These are phyloP conservation scores for Hordeum pubiflorum DNA, from an alignment of 202 grass and related monocot species.

Conservation along the genomic window DNA sequence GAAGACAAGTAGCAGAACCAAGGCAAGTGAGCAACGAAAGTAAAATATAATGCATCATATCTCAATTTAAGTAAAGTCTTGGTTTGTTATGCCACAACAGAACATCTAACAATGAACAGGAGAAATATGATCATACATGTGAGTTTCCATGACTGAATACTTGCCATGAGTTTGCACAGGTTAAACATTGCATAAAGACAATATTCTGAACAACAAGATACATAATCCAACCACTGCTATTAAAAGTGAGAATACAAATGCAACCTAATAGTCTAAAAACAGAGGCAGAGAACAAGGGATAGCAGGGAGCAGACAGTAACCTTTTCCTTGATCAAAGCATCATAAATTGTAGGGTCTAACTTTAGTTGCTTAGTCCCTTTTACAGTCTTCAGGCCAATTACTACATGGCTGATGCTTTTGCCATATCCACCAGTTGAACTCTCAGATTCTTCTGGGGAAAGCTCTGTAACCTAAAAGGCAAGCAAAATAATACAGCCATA, in stretches of 20 bases:
- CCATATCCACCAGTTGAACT: conserved; percentile 72
- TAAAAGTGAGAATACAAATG: conserved; percentile 1
- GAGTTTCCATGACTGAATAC: neutral
- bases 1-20: conserved; percentile 5
- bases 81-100: neutral
- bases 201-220: conserved; percentile 14
- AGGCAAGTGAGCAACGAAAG: neutral
- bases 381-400: conserved; percentile 94
- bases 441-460: conserved; percentile 87
- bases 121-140: neutral
- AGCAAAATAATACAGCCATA: conserved; percentile 13
- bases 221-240: neutral
- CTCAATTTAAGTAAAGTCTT: neutral
- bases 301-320: conserved; percentile 13
- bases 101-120: neutral
- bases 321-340: conserved; percentile 99
- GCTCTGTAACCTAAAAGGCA: conserved; percentile 76
- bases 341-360: conserved; percentile 91
- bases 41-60: conserved; percentile 1
- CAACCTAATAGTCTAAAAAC: neutral
- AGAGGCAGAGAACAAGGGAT: neutral
- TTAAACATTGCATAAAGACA: neutral
- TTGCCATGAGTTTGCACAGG: neutral
- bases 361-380: conserved; percentile 97
- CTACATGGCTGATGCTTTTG: conserved; percentile 85